These are phyloP conservation scores for Solanum pinnatisectum DNA, from an alignment of 257 asterid genomes.

Conservation along the genomic window DNA sequence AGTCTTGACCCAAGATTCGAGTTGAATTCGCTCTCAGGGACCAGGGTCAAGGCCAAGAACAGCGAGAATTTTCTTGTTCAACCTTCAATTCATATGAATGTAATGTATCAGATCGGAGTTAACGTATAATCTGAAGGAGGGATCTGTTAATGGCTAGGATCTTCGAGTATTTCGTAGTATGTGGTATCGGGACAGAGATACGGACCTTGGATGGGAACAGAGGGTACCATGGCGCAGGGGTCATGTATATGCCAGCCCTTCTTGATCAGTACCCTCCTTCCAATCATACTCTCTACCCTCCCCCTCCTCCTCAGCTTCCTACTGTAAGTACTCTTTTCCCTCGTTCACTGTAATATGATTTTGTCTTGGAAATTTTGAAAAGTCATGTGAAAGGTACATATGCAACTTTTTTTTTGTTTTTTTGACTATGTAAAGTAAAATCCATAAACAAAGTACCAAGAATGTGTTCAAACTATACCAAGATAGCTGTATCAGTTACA, in stretches of 20 bases:
- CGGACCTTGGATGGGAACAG: conserved; percentile 64
- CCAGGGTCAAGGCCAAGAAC: neutral
- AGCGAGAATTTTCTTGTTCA: neutral
- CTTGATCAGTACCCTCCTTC: conserved; percentile 78
- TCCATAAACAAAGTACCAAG: neutral
- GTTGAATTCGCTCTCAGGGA: neutral
- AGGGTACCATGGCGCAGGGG: conserved; percentile 61
- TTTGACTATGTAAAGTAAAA: neutral
- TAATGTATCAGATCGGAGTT: neutral
- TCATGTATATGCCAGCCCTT: conserved; percentile 60
- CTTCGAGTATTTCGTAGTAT: conserved; percentile 86
- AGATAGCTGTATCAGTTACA: neutral
- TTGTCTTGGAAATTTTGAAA: too few species aligned
- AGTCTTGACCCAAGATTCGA: neutral
- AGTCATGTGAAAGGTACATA: too few species aligned
- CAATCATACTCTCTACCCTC: conserved; percentile 60
- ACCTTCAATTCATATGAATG: neutral
- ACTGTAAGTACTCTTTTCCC: conserved; percentile 27
- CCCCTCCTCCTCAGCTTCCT: conserved; percentile 91
- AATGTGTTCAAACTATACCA: neutral
- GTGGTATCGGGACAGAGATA: conserved; percentile 88
- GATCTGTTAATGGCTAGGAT: conserved; percentile 23
- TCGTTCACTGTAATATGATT: neutral
- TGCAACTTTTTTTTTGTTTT: neutral
- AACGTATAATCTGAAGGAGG: neutral